phyloP scores from a whole-genome alignment of 345 rosid species.

The Cardamine chenopodiifolia region DNA sequence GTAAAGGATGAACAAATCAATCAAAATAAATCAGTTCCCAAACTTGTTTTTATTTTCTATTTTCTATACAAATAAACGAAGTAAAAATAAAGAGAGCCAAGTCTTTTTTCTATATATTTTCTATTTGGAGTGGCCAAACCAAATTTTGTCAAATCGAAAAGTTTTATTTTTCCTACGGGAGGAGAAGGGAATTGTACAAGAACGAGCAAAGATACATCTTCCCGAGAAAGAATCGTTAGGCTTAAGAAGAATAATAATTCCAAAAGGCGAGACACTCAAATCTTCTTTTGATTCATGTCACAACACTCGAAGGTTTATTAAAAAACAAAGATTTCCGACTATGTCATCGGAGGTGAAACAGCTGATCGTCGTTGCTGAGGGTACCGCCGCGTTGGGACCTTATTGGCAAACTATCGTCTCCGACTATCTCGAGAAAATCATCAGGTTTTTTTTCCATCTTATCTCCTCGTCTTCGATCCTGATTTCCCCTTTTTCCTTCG shows the following conservation, averaged over 20 bases:
- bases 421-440: slow-evolving; percentile 88
- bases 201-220: neutral
- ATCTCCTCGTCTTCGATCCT: neutral
- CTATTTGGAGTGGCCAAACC: neutral
- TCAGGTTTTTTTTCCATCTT: slow-evolving; percentile 50
- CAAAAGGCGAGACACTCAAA: neutral
- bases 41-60: neutral
- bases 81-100: too few species aligned
- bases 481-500: neutral
- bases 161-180: too few species aligned
- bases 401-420: slow-evolving; percentile 72
- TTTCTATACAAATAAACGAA: neutral
- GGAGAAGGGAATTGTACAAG: slow-evolving; percentile 14
- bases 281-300: neutral
- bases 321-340: neutral
- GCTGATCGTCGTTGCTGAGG: slow-evolving; percentile 87
- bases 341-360: slow-evolving; percentile 70
- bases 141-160: neutral
- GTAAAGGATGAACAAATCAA: neutral
- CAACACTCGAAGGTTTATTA: neutral
- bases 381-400: slow-evolving; percentile 91
- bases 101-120: too few species aligned
- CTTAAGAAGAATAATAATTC: neutral
- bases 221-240: neutral
- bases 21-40: neutral